These are phyloP conservation scores for Gonapodya prolifera DNA, from an alignment of 192 early-diverging fungal species.

Conservation along the genomic window DNA sequence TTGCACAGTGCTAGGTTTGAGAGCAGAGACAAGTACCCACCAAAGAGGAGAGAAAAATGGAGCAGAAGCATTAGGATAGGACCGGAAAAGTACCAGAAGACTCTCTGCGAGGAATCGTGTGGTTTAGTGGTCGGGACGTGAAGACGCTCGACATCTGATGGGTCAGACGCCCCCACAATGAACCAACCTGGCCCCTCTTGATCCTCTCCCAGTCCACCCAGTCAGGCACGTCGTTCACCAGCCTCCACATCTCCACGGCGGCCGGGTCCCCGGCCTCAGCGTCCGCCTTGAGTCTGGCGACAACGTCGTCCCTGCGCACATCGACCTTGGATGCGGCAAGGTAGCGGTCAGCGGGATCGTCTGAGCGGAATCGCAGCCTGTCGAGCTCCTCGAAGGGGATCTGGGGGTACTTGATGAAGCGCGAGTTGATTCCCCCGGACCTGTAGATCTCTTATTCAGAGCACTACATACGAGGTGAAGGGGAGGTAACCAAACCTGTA, in stretches of 20 bases:
- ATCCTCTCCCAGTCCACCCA: neutral
- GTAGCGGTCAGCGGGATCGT: neutral
- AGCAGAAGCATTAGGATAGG: neutral
- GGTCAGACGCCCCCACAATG: neutral
- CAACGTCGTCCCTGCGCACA: neutral
- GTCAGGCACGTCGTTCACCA: neutral
- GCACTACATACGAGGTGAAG: too few species aligned
- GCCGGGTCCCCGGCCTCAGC: neutral
- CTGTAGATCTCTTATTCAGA: neutral
- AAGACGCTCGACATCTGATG: neutral
- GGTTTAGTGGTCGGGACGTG: too few species aligned
- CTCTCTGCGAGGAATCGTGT: neutral
- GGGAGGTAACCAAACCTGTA: too few species aligned
- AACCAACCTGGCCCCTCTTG: neutral
- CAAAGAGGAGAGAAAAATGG: conserved; percentile 1
- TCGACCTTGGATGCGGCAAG: neutral
- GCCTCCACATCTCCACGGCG: neutral
- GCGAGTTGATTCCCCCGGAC: neutral
- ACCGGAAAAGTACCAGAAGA: conserved; percentile 2
- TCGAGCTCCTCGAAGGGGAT: neutral
- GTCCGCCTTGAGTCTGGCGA: neutral
- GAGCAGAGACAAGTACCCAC: neutral
- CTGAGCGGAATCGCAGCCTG: neutral
- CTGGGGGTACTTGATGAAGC: neutral
- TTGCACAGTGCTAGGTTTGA: too few species aligned